Conservation (phyloP, 139 green algal genomes). For the Asterochloris sp. region DNA sequence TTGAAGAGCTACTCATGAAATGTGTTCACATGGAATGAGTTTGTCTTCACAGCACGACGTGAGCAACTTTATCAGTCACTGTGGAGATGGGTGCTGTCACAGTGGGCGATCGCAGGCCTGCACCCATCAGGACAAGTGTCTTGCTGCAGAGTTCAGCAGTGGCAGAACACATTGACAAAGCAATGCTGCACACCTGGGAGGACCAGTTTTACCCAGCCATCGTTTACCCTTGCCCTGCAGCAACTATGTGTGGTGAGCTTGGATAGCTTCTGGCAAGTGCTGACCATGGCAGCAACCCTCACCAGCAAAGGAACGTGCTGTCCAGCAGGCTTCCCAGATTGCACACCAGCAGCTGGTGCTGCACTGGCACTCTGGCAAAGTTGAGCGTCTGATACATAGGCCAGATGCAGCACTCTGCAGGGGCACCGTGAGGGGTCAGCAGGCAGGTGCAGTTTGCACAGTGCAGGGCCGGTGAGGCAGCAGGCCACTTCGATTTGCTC, state of each 20-base stretch:
- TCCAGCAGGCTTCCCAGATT: conserved; percentile 22
- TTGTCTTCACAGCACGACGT: no score
- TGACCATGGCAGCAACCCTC: not conserved
- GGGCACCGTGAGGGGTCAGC: no score
- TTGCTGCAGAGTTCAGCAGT: not conserved
- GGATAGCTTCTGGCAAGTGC: not conserved
- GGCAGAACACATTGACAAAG: not conserved
- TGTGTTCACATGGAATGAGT: no score
- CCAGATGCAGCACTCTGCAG: conserved; percentile 25
- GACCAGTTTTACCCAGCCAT: not conserved
- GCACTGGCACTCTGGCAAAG: conserved; percentile 22
- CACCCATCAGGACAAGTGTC: not conserved
- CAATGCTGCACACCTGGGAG: not conserved
- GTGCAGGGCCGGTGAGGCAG: no score
- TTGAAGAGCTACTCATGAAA: no score
- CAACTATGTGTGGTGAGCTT: not conserved
- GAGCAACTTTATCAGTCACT: no score
- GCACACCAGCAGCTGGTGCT: conserved; percentile 32
- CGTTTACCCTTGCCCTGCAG: not conserved
- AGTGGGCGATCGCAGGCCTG: no score
- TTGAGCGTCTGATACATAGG: conserved; percentile 26
- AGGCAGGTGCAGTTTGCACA: no score
- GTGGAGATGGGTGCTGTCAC: no score
- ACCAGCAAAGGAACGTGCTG: conserved; percentile 33
- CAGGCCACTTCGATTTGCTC: no score